A percentile compares a stretch with the other conserved stretches of the same genome.
These are phyloP conservation scores for barrel medic (Medicago truncatula) DNA, from an alignment of 306 rosid species.

Conservation along the genomic window MtrunA17r5.0-ANR NC_053049.1:29817501-29818000, in stretches of 20 bases:
- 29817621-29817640: not conserved
- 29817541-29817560: not conserved
- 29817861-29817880: not conserved
- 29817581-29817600: not conserved
- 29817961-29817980: slow-evolving; percentile 41
- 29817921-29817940: slow-evolving; percentile 99
- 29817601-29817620: not conserved
- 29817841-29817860: not conserved
- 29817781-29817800: slow-evolving; percentile 11
- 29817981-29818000: too few species aligned
- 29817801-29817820: slow-evolving; percentile 19
- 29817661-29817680: slow-evolving; percentile 9
- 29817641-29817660: not conserved
- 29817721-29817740: not conserved
- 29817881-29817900: not conserved
- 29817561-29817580: too few species aligned
- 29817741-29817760: not conserved
- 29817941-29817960: too few species aligned
- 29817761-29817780: slow-evolving; percentile 8
- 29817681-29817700: not conserved
- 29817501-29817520: not conserved
- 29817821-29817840: not conserved
- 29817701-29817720: not conserved
- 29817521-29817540: not conserved
- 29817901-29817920: not conserved